Evolutionary conservation across 2,329 filamentous ascomycete genomes (phyloP).

Genomic region (Pestalotiopsis fici): DNA sequence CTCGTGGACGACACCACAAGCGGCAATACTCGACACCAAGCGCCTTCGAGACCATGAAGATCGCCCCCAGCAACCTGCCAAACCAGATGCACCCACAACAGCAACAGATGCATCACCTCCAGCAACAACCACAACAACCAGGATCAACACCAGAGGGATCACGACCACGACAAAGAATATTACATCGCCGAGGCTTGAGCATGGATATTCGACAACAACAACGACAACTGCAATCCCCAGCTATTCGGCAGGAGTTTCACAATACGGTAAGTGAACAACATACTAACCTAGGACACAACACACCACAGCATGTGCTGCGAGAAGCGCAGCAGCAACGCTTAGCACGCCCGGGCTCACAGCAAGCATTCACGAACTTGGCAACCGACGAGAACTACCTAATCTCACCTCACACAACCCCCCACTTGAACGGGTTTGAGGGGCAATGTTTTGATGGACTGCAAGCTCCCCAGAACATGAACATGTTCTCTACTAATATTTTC

Average conservation of each 20-base stretch:
- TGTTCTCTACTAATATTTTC: slow-evolving; percentile 48
- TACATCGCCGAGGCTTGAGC: slow-evolving; percentile 82
- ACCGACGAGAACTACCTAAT: slow-evolving; percentile 57
- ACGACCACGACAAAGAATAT: slow-evolving; percentile 32
- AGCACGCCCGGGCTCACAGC: slow-evolving; percentile 71
- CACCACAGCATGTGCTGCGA: slow-evolving; percentile 80
- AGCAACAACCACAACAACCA: slow-evolving; percentile 26
- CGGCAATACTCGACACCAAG: slow-evolving; percentile 86
- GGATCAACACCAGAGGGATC: slow-evolving; percentile 32
- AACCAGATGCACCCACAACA: slow-evolving; percentile 53
- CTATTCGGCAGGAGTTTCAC: slow-evolving; percentile 46
- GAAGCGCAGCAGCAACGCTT: slow-evolving; percentile 87
- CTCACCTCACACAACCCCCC: slow-evolving; percentile 57
- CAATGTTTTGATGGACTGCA: slow-evolving; percentile 41
- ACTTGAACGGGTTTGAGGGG: slow-evolving; percentile 53
- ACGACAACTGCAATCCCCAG: slow-evolving; percentile 48
- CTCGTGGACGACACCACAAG: slow-evolving; percentile 75
- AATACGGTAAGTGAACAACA: slow-evolving; percentile 50
- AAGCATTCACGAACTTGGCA: slow-evolving; percentile 35
- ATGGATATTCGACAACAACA: slow-evolving; percentile 72
- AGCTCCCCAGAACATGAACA: slow-evolving; percentile 31
- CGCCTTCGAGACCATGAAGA: slow-evolving; percentile 74
- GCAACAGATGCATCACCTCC: slow-evolving; percentile 36
- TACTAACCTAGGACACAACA: slow-evolving; percentile 58
- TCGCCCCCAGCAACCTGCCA: slow-evolving; percentile 63